These are phyloP conservation scores for Tricholoma flavovirens DNA, from an alignment of 768 basidiomycete species.

Conservation along the genomic window DNA sequence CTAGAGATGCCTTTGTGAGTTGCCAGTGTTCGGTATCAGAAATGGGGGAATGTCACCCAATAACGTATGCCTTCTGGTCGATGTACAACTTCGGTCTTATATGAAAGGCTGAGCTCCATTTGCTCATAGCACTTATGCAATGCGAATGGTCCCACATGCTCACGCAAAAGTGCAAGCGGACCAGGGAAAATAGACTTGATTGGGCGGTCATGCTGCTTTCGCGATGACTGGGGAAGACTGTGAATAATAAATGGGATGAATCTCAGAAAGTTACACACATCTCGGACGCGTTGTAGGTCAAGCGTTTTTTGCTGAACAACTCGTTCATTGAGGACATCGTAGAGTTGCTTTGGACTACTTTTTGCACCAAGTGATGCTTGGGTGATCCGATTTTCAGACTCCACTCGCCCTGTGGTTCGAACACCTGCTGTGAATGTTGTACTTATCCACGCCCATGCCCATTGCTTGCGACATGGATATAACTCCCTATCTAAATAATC, in stretches of 20 bases:
- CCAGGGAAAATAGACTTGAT: constrained; percentile 24
- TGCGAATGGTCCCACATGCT: constrained; percentile 26
- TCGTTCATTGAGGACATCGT: constrained; percentile 17
- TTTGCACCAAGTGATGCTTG: too few relatives aligned
- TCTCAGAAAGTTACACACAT: constrained; percentile 15
- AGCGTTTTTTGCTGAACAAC: too few relatives aligned
- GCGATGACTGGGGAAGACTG: constrained; percentile 20
- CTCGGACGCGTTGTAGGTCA: too few relatives aligned
- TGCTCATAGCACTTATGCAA: constrained; percentile 21
- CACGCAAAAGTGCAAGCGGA: constrained; percentile 17
- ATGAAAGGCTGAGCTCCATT: constrained; percentile 27
- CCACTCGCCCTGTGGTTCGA: constrained; percentile 27
- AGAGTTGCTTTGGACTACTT: constrained; percentile 17
- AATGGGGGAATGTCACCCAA: too few relatives aligned
- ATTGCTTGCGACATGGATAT: constrained; percentile 23
- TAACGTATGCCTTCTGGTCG: constrained; percentile 17
- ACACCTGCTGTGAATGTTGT: constrained; percentile 28
- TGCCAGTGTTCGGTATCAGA: too few relatives aligned
- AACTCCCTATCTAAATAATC: constrained; percentile 23
- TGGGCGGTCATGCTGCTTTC: constrained; percentile 17
- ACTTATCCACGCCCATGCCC: constrained; percentile 29
- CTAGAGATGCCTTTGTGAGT: too few relatives aligned
- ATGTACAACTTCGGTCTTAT: constrained; percentile 18
- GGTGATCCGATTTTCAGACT: constrained; percentile 21
- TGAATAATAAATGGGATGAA: too few relatives aligned